These are phyloP conservation scores for Yamadazyma takamatsuzukensis DNA, from an alignment of 805 yeast species.

Conservation along the genomic window DNA sequence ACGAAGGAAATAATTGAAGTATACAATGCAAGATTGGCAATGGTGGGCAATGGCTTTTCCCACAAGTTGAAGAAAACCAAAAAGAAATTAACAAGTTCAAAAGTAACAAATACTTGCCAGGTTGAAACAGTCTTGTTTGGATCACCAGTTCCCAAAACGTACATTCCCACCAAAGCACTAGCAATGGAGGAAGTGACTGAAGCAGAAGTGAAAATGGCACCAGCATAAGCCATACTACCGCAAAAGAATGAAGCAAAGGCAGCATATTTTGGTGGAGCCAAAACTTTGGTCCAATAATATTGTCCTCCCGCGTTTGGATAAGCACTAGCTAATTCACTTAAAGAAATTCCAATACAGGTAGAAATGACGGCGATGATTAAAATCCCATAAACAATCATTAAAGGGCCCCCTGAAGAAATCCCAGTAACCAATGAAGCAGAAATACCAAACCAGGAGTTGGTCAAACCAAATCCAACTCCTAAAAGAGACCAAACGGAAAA, in stretches of 20 bases:
- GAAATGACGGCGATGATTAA: slow-evolving; percentile 35
- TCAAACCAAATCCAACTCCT: slow-evolving; percentile 39
- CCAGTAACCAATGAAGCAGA: slow-evolving; percentile 39
- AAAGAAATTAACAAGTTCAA: slow-evolving; percentile 41
- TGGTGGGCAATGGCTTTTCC: slow-evolving; percentile 48
- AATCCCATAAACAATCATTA: slow-evolving; percentile 39
- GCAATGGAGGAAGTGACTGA: slow-evolving; percentile 37
- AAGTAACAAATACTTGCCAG: slow-evolving; percentile 56
- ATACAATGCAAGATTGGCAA: slow-evolving; percentile 49
- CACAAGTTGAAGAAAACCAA: slow-evolving; percentile 47
- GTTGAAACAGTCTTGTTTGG: slow-evolving; percentile 29
- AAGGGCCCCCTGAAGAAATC: slow-evolving; percentile 40
- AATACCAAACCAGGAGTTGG: slow-evolving; percentile 43
- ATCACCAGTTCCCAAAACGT: slow-evolving; percentile 32
- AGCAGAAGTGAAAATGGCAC: slow-evolving; percentile 38
- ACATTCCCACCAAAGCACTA: slow-evolving; percentile 33
- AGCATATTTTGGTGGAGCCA: slow-evolving; percentile 36
- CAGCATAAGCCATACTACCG: slow-evolving; percentile 42
- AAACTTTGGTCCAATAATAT: slow-evolving; percentile 39
- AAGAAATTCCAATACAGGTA: slow-evolving; percentile 33
- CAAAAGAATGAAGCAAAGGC: slow-evolving; percentile 36
- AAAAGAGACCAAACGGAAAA: slow-evolving; percentile 38
- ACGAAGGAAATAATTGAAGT: slow-evolving; percentile 50
- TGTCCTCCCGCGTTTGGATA: slow-evolving; percentile 43
- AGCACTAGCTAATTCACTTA: slow-evolving; percentile 37